These are phyloP conservation scores for Echium plantagineum DNA, from an alignment of 257 asterid species.

Conservation along the genomic window DNA sequence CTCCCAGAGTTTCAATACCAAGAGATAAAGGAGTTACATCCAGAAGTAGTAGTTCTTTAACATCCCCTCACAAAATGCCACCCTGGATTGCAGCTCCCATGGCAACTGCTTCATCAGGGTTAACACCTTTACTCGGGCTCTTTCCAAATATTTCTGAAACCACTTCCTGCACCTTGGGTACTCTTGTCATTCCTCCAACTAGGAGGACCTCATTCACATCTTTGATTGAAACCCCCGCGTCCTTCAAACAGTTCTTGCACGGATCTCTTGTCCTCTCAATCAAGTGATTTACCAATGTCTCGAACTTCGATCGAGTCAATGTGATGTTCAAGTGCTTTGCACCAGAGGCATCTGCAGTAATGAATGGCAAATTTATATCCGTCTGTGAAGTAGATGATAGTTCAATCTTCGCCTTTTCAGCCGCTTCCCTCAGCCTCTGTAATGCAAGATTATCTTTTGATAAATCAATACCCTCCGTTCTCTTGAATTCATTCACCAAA, in stretches of 20 bases:
- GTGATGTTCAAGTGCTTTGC: constrained; percentile 1
- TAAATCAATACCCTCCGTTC: constrained; percentile 1
- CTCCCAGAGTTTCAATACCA: constrained; percentile 28
- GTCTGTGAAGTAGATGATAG: constrained; percentile 4
- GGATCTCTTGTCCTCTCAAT: constrained; percentile 3
- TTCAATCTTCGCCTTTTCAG: constrained; percentile 1
- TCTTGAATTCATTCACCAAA: background rate
- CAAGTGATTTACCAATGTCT: background rate
- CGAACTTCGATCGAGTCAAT: background rate
- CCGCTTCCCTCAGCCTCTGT: constrained; percentile 2
- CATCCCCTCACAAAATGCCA: constrained; percentile 9
- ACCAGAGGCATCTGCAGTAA: constrained; percentile 3
- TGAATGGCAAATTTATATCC: background rate
- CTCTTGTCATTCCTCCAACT: constrained; percentile 1
- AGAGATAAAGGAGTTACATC: constrained; percentile 26
- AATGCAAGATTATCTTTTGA: constrained; percentile 1
- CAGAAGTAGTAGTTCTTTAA: constrained; percentile 13
- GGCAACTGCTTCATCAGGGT: constrained; percentile 8
- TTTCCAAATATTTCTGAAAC: constrained; percentile 1
- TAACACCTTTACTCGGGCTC: constrained; percentile 5
- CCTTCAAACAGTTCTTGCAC: constrained; percentile 3
- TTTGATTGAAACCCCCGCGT: background rate
- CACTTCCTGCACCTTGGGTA: background rate
- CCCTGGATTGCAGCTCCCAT: constrained; percentile 10
- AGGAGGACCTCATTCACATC: constrained; percentile 4